Conservation (phyloP, 2,329 filamentous ascomycete species). For the Botrytis elliptica region DNA sequence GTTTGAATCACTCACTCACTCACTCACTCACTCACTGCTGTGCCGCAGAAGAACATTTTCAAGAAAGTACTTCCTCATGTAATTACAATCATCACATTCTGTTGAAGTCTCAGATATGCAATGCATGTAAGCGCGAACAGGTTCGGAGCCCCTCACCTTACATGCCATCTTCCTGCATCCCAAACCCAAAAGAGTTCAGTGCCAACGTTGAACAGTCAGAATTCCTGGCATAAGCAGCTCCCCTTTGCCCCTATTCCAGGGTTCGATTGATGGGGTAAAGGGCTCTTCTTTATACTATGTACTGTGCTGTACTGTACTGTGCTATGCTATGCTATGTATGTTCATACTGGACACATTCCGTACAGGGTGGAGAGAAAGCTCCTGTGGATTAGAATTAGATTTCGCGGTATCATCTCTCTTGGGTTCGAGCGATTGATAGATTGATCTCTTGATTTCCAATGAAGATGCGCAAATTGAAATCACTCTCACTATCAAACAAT, state of each 20-base stretch:
- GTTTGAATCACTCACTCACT: neutral
- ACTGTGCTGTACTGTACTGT: no score
- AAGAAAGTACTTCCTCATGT: neutral
- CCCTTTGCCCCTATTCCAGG: conserved; percentile 7
- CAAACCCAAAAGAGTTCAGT: conserved; percentile 9
- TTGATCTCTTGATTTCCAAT: neutral
- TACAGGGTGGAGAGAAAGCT: neutral
- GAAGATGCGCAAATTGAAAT: conserved; percentile 4
- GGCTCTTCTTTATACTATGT: neutral
- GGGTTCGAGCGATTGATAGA: neutral
- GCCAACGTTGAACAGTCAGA: neutral
- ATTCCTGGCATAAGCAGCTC: neutral
- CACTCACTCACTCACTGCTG: neutral
- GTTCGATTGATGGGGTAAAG: conserved; percentile 2
- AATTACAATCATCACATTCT: neutral
- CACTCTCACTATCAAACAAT: conserved; percentile 1
- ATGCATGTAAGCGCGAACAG: conserved; percentile 2
- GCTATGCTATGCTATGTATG: neutral
- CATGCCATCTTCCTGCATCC: conserved; percentile 6
- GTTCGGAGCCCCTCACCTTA: conserved; percentile 2
- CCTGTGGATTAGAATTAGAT: neutral
- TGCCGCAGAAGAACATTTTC: neutral
- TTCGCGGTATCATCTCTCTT: neutral
- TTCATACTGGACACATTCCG: neutral
- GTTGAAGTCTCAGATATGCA: conserved; percentile 7